These are phyloP conservation scores for Hamamelis virginiana DNA, from an alignment of 164 flowering plant genomes.

Conservation along the genomic window DNA sequence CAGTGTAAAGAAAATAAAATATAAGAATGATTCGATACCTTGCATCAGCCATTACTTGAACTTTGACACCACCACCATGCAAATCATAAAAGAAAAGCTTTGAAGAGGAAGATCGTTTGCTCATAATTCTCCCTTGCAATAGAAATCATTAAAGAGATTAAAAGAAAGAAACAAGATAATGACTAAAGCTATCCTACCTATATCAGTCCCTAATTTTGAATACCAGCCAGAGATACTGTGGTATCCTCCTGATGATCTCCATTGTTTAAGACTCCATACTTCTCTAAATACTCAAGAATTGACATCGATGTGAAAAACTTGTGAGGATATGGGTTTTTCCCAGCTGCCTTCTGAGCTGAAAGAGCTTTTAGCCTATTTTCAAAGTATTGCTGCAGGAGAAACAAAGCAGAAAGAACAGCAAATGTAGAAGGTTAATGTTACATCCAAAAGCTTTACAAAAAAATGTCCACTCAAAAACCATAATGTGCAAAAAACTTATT, in stretches of 20 bases:
- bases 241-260: slow-evolving; percentile 72
- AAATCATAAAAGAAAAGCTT: slow-evolving; percentile 91
- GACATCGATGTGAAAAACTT: slow-evolving; percentile 73
- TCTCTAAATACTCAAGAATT: slow-evolving; percentile 51
- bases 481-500: not conserved
- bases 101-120: slow-evolving; percentile 76
- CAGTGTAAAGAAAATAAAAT: not conserved
- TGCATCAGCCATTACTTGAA: slow-evolving; percentile 92
- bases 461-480: not conserved
- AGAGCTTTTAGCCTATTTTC: slow-evolving; percentile 79
- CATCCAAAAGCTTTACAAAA: not conserved
- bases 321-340: slow-evolving; percentile 83
- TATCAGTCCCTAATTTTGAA: not conserved
- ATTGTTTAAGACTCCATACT: slow-evolving; percentile 47
- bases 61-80: slow-evolving; percentile 67
- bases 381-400: slow-evolving; percentile 75
- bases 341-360: slow-evolving; percentile 53
- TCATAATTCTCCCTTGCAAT: slow-evolving; percentile 75
- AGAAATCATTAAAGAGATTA: slow-evolving; percentile 4
- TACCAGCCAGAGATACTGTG: slow-evolving; percentile 73
- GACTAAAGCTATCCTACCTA: not conserved
- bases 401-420: not conserved
- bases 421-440: not conserved
- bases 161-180: not conserved
- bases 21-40: slow-evolving; percentile 40